Evolutionary conservation across 345 rosid species (phyloP).

Genomic region (Microcos paniculata): DNA sequence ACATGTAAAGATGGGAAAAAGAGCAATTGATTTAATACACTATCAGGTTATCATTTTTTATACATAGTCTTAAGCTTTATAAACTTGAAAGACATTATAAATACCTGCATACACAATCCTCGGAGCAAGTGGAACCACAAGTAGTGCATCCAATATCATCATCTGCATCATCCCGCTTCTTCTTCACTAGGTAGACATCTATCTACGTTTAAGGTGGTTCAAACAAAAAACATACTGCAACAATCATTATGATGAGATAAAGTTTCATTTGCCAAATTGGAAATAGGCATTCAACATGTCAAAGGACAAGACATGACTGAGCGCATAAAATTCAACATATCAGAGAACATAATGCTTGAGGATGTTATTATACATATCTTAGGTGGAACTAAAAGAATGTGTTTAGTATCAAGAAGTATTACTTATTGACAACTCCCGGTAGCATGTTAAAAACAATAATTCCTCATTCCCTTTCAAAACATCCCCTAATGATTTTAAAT

Average conservation of each 20-base stretch:
- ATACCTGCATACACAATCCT: constrained; percentile 91
- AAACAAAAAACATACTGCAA: neutral
- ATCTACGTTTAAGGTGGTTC: constrained; percentile 43
- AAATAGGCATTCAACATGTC: neutral
- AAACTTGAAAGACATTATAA: neutral
- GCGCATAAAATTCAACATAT: neutral
- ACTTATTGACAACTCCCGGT: too few relatives aligned
- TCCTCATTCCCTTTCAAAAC: too few relatives aligned
- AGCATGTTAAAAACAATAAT: too few relatives aligned
- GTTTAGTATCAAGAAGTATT: neutral
- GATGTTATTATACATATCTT: neutral
- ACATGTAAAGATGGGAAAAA: too few relatives aligned
- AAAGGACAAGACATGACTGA: neutral
- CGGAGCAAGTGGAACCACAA: constrained; percentile 72
- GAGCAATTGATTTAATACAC: too few relatives aligned
- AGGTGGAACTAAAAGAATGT: neutral
- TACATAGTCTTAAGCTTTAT: neutral
- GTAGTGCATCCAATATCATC: constrained; percentile 83
- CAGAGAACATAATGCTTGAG: neutral
- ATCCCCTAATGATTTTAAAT: too few relatives aligned
- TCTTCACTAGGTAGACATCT: constrained; percentile 88
- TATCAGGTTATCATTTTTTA: neutral
- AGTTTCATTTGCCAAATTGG: neutral
- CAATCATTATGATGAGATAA: neutral
- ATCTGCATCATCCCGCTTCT: constrained; percentile 64